A percentile compares a stretch with the other conserved stretches of the same genome.
These are phyloP conservation scores for Aspergillus carlsbadensis DNA, from an alignment of 495 filamentous ascomycete species.

Conservation along the genomic window DNA sequence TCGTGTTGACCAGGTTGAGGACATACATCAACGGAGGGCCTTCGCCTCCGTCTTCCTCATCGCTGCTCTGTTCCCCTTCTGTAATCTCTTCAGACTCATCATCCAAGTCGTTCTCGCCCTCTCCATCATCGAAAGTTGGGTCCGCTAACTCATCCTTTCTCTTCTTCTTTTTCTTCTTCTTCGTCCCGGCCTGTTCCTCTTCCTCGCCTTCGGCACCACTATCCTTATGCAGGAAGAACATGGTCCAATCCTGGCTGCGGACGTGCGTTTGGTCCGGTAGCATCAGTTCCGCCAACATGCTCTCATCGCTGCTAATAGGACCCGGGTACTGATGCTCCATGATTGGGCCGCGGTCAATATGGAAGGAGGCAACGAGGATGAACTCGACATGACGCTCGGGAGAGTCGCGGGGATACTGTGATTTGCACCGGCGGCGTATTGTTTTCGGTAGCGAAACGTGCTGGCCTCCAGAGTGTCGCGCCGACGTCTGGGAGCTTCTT, in stretches of 20 bases:
- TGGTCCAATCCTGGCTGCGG: slow-evolving; percentile 96
- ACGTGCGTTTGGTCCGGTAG: slow-evolving; percentile 96
- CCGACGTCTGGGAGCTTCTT: slow-evolving; percentile 43
- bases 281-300: slow-evolving; percentile 98
- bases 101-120: slow-evolving; percentile 46
- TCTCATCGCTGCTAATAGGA: slow-evolving; percentile 93
- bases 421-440: slow-evolving; percentile 59
- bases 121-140: slow-evolving; percentile 47
- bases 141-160: slow-evolving; percentile 25
- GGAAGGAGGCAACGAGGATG: slow-evolving; percentile 97
- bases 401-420: slow-evolving; percentile 80
- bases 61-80: slow-evolving; percentile 46
- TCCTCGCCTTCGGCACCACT: slow-evolving; percentile 70
- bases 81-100: slow-evolving; percentile 48
- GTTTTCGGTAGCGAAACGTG: slow-evolving; percentile 15
- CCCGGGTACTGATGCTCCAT: slow-evolving; percentile 99
- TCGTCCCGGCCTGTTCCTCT: slow-evolving; percentile 47
- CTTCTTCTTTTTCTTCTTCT: slow-evolving; percentile 56
- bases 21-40: slow-evolving; percentile 96
- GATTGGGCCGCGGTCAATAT: slow-evolving; percentile 90
- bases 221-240: slow-evolving; percentile 98
- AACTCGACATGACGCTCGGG: slow-evolving; percentile 96
- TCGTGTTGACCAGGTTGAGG: slow-evolving; percentile 95
- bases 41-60: slow-evolving; percentile 62
- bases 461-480: slow-evolving; percentile 44